A percentile compares a stretch with the other conserved stretches of the same genome.
Evolutionary conservation across 2,329 filamentous ascomycete genomes (phyloP).

Genomic region (Exophiala xenobiotica): DNA sequence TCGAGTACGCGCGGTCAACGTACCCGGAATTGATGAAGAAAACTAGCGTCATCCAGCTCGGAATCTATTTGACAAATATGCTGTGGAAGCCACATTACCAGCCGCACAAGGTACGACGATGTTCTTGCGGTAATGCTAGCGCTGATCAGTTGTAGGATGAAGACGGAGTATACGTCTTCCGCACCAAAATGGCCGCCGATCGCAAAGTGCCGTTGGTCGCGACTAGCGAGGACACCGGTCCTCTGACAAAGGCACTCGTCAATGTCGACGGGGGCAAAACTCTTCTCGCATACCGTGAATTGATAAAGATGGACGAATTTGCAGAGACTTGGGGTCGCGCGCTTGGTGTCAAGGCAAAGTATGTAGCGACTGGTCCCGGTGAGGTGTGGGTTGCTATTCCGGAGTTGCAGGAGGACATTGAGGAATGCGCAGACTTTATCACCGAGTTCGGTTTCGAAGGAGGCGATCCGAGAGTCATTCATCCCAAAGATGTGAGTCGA

Average conservation of each 20-base stretch:
- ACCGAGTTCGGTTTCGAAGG: constrained; percentile 45
- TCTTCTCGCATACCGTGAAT: constrained; percentile 48
- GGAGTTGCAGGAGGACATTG: constrained; percentile 40
- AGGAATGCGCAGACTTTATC: constrained; percentile 39
- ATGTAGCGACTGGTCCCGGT: constrained; percentile 33
- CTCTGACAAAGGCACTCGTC: constrained; percentile 47
- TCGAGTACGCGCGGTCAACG: not conserved
- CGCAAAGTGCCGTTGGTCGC: constrained; percentile 44
- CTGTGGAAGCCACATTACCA: constrained; percentile 14
- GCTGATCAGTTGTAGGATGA: constrained; percentile 5
- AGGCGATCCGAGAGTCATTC: constrained; percentile 7
- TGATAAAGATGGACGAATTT: constrained; percentile 37
- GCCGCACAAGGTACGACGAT: constrained; percentile 12
- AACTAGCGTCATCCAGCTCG: not conserved
- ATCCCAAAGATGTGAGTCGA: constrained; percentile 19
- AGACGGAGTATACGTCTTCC: constrained; percentile 11
- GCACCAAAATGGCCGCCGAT: constrained; percentile 8
- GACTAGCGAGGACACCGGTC: constrained; percentile 41
- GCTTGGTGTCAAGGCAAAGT: constrained; percentile 39
- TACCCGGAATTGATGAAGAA: not conserved
- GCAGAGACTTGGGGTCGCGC: constrained; percentile 39
- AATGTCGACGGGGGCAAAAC: constrained; percentile 42
- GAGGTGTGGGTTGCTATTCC: constrained; percentile 37
- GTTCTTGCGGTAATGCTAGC: not conserved
- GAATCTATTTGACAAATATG: constrained; percentile 6